These are phyloP conservation scores for Capsella bursapastoris DNA, from an alignment of 345 rosid species.

Conservation along the genomic window DNA sequence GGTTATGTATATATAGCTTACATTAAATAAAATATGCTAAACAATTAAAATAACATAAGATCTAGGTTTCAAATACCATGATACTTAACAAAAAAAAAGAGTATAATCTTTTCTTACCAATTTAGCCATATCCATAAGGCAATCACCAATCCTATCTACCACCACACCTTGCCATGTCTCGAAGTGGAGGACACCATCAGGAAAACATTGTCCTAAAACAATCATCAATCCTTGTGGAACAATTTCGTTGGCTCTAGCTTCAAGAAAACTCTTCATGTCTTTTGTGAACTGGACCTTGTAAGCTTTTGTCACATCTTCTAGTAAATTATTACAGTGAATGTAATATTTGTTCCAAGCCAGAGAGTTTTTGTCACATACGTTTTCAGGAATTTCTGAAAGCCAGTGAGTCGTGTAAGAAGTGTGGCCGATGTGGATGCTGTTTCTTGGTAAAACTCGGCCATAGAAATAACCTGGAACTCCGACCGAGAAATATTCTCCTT, in stretches of 20 bases:
- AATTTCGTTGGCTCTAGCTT: not conserved
- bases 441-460: conserved; percentile 38
- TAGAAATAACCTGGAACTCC: conserved; percentile 46
- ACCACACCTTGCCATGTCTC: not conserved
- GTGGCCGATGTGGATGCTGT: conserved; percentile 20
- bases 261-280: conserved; percentile 22
- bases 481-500: conserved; percentile 4
- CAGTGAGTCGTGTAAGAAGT: conserved; percentile 19
- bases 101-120: not conserved
- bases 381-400: not conserved
- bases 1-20: too few relatives aligned
- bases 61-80: not conserved
- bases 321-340: not conserved
- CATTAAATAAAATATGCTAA: too few relatives aligned
- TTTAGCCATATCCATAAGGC: not conserved
- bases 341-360: not conserved
- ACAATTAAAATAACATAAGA: not conserved
- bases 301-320: not conserved
- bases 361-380: not conserved
- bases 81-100: too few relatives aligned
- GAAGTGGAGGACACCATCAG: not conserved
- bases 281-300: conserved; percentile 17
- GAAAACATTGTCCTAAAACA: not conserved
- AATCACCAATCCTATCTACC: not conserved
- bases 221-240: not conserved